A percentile compares a stretch with the other conserved stretches of the same genome.
Conservation (phyloP, 371 early-diverging fungal genomes). For the Apophysomyces trapeziformis region DNA sequence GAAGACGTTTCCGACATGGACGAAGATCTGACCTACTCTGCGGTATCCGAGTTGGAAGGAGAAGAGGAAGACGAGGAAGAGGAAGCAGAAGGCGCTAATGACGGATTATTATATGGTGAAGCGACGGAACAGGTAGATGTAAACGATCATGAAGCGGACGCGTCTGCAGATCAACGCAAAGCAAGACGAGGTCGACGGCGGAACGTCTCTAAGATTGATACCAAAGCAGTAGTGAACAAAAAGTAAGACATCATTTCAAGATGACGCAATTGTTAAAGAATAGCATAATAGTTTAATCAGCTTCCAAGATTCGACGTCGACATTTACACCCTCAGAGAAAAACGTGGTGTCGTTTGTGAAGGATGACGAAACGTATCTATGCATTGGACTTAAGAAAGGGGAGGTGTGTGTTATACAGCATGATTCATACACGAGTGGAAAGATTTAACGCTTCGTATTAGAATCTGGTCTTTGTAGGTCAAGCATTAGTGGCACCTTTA, state of each 20-base stretch:
- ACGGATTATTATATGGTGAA: background rate
- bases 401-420: slow-evolving; percentile 15
- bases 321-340: slow-evolving; percentile 15
- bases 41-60: slow-evolving; percentile 11
- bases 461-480: slow-evolving; percentile 58
- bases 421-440: background rate
- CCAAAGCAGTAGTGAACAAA: slow-evolving; percentile 1
- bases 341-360: slow-evolving; percentile 13
- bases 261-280: background rate
- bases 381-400: slow-evolving; percentile 24
- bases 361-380: slow-evolving; percentile 22
- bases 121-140: slow-evolving; percentile 10
- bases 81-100: background rate
- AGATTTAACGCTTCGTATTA: slow-evolving; percentile 8
- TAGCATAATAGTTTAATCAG: background rate
- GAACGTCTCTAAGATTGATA: background rate
- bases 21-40: slow-evolving; percentile 5
- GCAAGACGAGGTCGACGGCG: background rate
- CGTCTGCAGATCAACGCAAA: background rate
- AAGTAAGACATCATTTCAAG: background rate
- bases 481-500: slow-evolving; percentile 50
- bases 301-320: slow-evolving; percentile 19
- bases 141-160: background rate
- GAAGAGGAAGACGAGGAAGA: slow-evolving; percentile 4
- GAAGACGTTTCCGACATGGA: slow-evolving; percentile 1